Evolutionary conservation across 169 alveolate genomes (phyloP).

Genomic region (Besnoitia besnoiti): DNA sequence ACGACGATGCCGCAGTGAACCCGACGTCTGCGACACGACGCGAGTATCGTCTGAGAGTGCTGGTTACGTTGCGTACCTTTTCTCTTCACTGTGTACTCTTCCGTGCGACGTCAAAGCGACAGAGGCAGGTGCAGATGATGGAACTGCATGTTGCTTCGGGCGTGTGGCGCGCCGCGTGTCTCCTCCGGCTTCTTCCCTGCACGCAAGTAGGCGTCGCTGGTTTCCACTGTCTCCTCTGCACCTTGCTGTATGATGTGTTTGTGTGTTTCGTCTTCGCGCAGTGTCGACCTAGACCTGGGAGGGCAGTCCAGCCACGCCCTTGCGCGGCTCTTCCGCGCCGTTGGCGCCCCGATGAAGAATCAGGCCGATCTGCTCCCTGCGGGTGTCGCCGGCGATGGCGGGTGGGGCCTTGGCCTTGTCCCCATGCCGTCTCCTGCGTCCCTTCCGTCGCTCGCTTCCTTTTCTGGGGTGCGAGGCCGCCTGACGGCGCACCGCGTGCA

Average conservation of each 20-base stretch:
- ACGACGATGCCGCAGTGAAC: too few species aligned
- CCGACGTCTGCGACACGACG: too few species aligned
- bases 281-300: neutral
- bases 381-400: neutral
- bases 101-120: too few species aligned
- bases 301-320: constrained; percentile 32
- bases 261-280: neutral
- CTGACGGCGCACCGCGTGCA: neutral
- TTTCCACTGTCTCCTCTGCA: neutral
- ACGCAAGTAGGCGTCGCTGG: too few species aligned
- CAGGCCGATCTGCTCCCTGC: neutral
- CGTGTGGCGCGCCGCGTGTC: too few species aligned
- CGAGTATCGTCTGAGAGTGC: too few species aligned
- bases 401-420: neutral
- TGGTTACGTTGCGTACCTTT: too few species aligned
- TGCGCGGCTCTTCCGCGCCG: neutral
- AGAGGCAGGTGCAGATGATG: too few species aligned
- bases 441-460: constrained; percentile 5
- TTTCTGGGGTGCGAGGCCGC: neutral
- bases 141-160: too few species aligned
- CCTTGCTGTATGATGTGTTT: neutral
- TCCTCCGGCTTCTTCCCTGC: too few species aligned
- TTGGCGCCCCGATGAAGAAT: neutral
- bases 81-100: too few species aligned
- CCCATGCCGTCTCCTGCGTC: too few species aligned